Conservation (phyloP, 108 stramenopile genomes). For the Parietichytrium sp. region DNA sequence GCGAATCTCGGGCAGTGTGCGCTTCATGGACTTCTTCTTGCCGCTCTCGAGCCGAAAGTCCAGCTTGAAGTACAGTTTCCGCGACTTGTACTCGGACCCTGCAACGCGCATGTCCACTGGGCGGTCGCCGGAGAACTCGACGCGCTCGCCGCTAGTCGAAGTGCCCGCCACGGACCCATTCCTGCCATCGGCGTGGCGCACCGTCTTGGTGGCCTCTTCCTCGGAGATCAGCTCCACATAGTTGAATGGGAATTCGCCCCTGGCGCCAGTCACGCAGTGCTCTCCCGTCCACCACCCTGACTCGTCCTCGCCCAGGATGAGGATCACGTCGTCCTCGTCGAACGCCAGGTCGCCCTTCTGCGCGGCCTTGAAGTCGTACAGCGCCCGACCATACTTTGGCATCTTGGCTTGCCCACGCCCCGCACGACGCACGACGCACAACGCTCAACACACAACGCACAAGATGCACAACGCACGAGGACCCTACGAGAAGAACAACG, state of each 20-base stretch:
- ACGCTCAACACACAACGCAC: no score
- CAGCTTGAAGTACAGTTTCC: not conserved
- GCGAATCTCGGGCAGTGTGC: not conserved
- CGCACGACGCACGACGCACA: not conserved
- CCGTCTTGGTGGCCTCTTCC: not conserved
- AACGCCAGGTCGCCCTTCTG: slow-evolving; percentile 55
- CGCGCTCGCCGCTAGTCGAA: no score
- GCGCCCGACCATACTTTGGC: slow-evolving; percentile 30
- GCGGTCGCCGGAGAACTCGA: slow-evolving; percentile 23
- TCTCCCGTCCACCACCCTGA: slow-evolving; percentile 20
- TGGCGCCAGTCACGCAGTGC: not conserved
- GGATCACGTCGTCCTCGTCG: slow-evolving; percentile 46
- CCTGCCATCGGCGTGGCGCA: not conserved
- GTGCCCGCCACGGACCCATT: no score
- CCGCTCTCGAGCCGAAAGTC: no score
- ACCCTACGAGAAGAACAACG: no score
- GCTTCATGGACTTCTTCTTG: not conserved
- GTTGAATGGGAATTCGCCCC: slow-evolving; percentile 32
- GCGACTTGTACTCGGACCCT: not conserved
- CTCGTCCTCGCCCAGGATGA: slow-evolving; percentile 44
- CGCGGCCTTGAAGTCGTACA: slow-evolving; percentile 52
- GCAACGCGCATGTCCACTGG: not conserved
- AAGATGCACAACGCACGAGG: no score
- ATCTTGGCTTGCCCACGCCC: not conserved
- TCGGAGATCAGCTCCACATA: slow-evolving; percentile 17